phyloP scores from a whole-genome alignment of 495 filamentous ascomycete genomes.

The Tuber melanosporum region DNA sequence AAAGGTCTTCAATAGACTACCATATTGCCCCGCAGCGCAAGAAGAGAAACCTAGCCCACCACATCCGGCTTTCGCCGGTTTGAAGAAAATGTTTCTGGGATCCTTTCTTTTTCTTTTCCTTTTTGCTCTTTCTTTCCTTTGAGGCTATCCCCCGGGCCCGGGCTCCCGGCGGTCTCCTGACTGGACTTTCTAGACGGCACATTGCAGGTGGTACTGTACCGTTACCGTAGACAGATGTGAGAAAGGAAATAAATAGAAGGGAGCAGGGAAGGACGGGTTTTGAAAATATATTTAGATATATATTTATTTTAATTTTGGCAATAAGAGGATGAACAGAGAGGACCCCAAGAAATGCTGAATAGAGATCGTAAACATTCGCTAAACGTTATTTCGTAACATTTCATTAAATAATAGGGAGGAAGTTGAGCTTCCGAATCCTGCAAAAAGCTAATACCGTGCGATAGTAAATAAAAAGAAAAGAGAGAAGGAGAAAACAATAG shows the following conservation, averaged over 20 bases:
- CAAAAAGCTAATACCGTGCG: not conserved
- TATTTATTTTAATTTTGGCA: conserved; percentile 2
- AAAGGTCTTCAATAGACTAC: not conserved
- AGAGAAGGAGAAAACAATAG: conserved; percentile 7
- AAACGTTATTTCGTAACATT: not conserved
- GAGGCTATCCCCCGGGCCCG: not conserved
- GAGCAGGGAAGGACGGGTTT: not conserved
- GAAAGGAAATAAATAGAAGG: not conserved
- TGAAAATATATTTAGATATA: not conserved
- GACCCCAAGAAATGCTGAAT: not conserved
- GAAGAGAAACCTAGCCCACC: not conserved
- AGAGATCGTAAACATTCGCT: not conserved
- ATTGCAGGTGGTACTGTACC: not conserved
- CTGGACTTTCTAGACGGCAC: not conserved
- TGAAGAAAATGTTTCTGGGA: not conserved
- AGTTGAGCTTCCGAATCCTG: not conserved
- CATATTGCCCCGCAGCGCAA: not conserved
- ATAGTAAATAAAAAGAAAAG: not conserved
- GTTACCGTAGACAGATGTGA: not conserved
- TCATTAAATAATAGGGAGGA: conserved; percentile 1
- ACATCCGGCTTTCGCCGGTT: not conserved
- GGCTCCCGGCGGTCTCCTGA: not conserved
- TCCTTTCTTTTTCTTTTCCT: not conserved
- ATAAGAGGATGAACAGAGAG: not conserved
- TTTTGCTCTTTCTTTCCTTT: not conserved